Conservation (phyloP, 305 asterid species). For the Fraxinus sp. region DNA sequence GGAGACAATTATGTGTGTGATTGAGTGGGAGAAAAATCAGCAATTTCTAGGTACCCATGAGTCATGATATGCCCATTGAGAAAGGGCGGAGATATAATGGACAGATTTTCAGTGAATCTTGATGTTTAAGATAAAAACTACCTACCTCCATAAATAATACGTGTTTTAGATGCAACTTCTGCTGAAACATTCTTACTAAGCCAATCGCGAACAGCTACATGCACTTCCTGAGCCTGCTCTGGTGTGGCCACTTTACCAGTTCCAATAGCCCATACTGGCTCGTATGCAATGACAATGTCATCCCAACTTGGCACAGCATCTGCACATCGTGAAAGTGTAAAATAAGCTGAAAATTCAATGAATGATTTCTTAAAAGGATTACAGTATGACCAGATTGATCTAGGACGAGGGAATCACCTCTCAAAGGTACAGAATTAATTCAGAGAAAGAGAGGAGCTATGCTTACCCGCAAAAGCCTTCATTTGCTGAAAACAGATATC, state of each 20-base stretch:
- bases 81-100: background rate
- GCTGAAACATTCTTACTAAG: slow-evolving; percentile 76
- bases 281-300: slow-evolving; percentile 75
- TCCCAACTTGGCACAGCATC: slow-evolving; percentile 93
- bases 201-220: slow-evolving; percentile 86
- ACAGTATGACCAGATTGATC: background rate
- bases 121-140: background rate
- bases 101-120: background rate
- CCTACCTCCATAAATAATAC: slow-evolving; percentile 88
- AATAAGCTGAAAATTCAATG: slow-evolving; percentile 1
- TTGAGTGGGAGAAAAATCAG: background rate
- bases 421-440: background rate
- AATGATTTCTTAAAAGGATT: background rate
- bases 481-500: slow-evolving; percentile 80
- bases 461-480: slow-evolving; percentile 81
- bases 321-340: slow-evolving; percentile 35
- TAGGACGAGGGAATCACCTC: background rate
- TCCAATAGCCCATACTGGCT: slow-evolving; percentile 97
- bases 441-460: background rate
- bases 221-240: slow-evolving; percentile 97
- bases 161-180: slow-evolving; percentile 83
- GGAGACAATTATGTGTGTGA: background rate
- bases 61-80: background rate
- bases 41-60: background rate
- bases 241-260: slow-evolving; percentile 96